These are phyloP conservation scores for Leishmania amazonensis DNA, from an alignment of 208 protist species.

Conservation along the genomic window DNA sequence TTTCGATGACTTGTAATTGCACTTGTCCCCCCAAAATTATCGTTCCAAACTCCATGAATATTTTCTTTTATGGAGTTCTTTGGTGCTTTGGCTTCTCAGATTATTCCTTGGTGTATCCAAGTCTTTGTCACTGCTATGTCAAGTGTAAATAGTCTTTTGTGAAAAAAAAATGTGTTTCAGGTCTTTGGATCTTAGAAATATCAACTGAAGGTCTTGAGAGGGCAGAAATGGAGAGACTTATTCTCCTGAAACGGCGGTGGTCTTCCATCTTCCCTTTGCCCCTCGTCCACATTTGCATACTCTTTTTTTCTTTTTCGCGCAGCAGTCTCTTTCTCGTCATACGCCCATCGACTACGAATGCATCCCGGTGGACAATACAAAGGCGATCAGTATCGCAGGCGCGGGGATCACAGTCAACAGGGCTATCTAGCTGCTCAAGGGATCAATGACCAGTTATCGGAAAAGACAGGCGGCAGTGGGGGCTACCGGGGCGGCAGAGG, in stretches of 20 bases:
- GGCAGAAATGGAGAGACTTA: not conserved
- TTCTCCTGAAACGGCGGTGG: not conserved
- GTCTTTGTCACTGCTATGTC: not conserved
- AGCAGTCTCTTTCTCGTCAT: not conserved
- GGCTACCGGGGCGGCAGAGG: not conserved
- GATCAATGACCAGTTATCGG: not conserved
- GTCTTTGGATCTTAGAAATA: not conserved
- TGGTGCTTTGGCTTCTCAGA: not conserved
- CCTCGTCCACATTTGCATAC: not conserved
- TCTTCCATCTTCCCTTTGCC: not conserved
- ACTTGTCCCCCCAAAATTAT: not conserved
- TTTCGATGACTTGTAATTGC: slow-evolving; percentile 25
- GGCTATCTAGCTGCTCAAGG: not conserved
- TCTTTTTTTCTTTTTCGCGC: not conserved
- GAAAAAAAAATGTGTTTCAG: not conserved
- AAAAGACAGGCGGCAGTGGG: not conserved
- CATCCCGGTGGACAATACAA: slow-evolving; percentile 38
- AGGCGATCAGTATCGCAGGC: slow-evolving; percentile 1
- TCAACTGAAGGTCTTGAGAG: not conserved
- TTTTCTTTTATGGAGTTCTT: not conserved
- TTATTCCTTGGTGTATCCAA: not conserved
- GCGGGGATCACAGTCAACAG: not conserved
- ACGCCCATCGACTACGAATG: slow-evolving; percentile 21
- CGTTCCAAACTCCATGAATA: not conserved
- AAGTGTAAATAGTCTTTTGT: not conserved